A percentile compares a stretch with the other conserved stretches of the same genome.
Evolutionary conservation across 495 filamentous ascomycete genomes (phyloP).

Genomic region (Evernia prunastri): DNA sequence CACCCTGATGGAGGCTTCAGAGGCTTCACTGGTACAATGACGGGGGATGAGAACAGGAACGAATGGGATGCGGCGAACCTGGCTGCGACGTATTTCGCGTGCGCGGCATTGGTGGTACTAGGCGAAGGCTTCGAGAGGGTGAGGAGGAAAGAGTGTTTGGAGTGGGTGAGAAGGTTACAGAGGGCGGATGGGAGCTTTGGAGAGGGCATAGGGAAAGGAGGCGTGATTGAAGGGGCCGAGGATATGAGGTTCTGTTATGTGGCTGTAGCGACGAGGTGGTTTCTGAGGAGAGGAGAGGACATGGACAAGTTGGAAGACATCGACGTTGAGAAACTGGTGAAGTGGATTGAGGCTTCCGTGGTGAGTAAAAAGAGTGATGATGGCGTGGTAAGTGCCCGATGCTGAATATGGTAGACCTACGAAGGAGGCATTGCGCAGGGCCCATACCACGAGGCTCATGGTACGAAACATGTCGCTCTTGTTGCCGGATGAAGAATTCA

Average conservation of each 20-base stretch:
- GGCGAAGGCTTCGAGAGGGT: slow-evolving; percentile 67
- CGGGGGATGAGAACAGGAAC: slow-evolving; percentile 44
- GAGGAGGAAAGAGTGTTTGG: slow-evolving; percentile 57
- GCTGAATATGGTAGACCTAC: slow-evolving; percentile 56
- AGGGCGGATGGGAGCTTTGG: slow-evolving; percentile 86
- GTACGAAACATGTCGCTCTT: slow-evolving; percentile 43
- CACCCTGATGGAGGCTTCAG: slow-evolving; percentile 72
- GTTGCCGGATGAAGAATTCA: slow-evolving; percentile 19
- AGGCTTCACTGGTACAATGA: slow-evolving; percentile 64
- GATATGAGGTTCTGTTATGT: slow-evolving; percentile 86
- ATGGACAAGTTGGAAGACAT: slow-evolving; percentile 63
- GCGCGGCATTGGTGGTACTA: slow-evolving; percentile 65
- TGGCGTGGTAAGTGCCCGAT: neutral
- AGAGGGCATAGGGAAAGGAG: slow-evolving; percentile 58
- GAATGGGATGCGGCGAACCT: slow-evolving; percentile 74
- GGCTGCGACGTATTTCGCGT: slow-evolving; percentile 80
- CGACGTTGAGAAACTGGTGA: slow-evolving; percentile 59
- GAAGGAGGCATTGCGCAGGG: slow-evolving; percentile 84
- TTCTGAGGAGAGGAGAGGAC: slow-evolving; percentile 54
- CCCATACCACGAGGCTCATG: slow-evolving; percentile 80
- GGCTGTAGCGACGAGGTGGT: slow-evolving; percentile 73
- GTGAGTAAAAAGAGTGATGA: slow-evolving; percentile 36
- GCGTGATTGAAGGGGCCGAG: slow-evolving; percentile 62
- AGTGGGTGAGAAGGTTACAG: slow-evolving; percentile 73
- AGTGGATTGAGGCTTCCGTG: slow-evolving; percentile 65